A percentile compares a stretch with the other conserved stretches of the same genome.
Evolutionary conservation across 2,329 filamentous ascomycete species (phyloP).

Genomic region (Neofusicoccum sp.): DNA sequence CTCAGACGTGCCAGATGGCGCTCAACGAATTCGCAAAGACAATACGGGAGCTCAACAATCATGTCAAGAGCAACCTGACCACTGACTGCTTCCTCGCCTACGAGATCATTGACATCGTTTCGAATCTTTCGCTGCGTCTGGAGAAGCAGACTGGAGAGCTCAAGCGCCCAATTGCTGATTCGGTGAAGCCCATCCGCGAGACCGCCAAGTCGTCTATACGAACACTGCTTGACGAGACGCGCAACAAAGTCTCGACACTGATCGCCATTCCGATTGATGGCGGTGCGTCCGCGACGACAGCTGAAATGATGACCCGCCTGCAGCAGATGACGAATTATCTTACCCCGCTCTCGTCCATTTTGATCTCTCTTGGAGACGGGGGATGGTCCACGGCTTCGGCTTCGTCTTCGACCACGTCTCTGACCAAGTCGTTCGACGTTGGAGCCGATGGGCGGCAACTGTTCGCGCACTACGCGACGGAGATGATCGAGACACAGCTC

Average conservation of each 20-base stretch:
- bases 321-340: slow-evolving; percentile 87
- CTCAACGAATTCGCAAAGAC: slow-evolving; percentile 84
- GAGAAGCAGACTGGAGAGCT: slow-evolving; percentile 84
- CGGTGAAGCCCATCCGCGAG: slow-evolving; percentile 85
- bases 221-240: slow-evolving; percentile 82
- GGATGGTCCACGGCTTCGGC: slow-evolving; percentile 68
- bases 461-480: slow-evolving; percentile 85
- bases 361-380: slow-evolving; percentile 89
- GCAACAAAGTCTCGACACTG: slow-evolving; percentile 66
- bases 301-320: slow-evolving; percentile 82
- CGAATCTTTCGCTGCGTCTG: slow-evolving; percentile 74
- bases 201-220: slow-evolving; percentile 85
- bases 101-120: slow-evolving; percentile 90
- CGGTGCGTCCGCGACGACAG: slow-evolving; percentile 73
- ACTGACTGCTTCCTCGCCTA: slow-evolving; percentile 96
- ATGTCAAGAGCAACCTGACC: slow-evolving; percentile 81
- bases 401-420: slow-evolving; percentile 61
- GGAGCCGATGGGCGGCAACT: slow-evolving; percentile 85
- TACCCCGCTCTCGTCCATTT: slow-evolving; percentile 81
- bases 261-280: slow-evolving; percentile 76
- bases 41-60: slow-evolving; percentile 82
- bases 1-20: slow-evolving; percentile 75
- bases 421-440: slow-evolving; percentile 77
- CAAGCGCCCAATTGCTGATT: slow-evolving; percentile 79
- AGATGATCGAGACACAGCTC: slow-evolving; percentile 83